Base-by-base conservation (phyloP, 495 filamentous ascomycete species). In the Penicillium samsonianum region DNA sequence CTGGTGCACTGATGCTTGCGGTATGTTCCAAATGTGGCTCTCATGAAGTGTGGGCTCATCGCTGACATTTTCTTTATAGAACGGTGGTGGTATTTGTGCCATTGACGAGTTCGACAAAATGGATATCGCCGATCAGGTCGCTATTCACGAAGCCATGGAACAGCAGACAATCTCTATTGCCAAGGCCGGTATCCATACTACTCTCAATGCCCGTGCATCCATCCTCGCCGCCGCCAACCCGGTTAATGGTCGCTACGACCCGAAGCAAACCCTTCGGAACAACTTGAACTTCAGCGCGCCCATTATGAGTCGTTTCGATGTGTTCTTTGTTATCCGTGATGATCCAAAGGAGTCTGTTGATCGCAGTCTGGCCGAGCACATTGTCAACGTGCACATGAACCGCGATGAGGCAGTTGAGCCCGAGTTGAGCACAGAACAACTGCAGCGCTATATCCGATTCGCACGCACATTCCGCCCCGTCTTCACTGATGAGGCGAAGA, bases 61-160 rank as follows among this genome's bases (percentile, higher is more conserved):
- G 28, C 45, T 48, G 28, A 48, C 45, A 3, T 48, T 20, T 4
- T 11, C 45, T n/a, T 20, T 54, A 22, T 50, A 77, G 73, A 79
- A 79, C 42, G 77, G 77, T 41, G 77, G 76, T 67, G 94, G 95
- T 60, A 93, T 98, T 69, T 99, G 94, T 73, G 91, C 90, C 58
- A 99, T 99, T 68, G 94, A 99, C 70, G 94, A 99, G 65, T 99
- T 99, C 69, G 94, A 99, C 80, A 99, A 98, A 77, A 99, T 99
- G 94, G 94, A 99, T 67, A 90, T 99, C 50, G 83, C 77, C 46
- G 94, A 99, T 74, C 94, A 99, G 77, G 94, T 99, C 45, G 94
- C 94, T 60, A 98, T 99, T 72, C 94, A 99, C 84, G 94, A 99
- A 83, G 95, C 95, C 53, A 99, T 99, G 94, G 94, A 99, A 82